Conservation (phyloP, 192 early-diverging fungal species). For the Entomortierella beljakovae region DNA sequence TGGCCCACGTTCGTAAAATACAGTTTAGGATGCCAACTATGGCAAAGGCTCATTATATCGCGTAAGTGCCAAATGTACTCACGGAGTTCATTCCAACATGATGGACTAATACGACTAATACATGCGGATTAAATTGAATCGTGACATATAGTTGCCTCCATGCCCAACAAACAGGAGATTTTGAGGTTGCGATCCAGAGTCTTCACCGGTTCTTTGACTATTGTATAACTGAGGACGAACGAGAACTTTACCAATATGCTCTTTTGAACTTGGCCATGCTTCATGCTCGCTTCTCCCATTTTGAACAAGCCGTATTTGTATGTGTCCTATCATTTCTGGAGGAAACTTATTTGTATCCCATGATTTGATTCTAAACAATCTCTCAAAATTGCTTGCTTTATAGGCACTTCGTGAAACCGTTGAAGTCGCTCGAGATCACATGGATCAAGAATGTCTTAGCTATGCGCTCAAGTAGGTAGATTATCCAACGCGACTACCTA, state of each 20-base stretch:
- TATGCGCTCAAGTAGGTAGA: slow-evolving; percentile 59
- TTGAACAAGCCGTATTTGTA: slow-evolving; percentile 55
- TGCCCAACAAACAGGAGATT: slow-evolving; percentile 52
- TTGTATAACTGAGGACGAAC: slow-evolving; percentile 38
- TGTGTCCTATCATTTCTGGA: not conserved
- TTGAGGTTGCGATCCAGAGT: slow-evolving; percentile 54
- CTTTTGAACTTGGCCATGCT: slow-evolving; percentile 57
- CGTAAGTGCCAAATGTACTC: slow-evolving; percentile 17
- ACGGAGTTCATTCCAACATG: not conserved
- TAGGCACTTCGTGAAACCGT: slow-evolving; percentile 58
- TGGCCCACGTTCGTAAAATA: slow-evolving; percentile 41
- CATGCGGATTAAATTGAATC: slow-evolving; percentile 13
- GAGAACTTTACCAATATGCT: slow-evolving; percentile 56
- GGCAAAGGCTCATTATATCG: slow-evolving; percentile 53
- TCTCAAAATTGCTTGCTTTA: not conserved
- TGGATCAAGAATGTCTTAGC: slow-evolving; percentile 57
- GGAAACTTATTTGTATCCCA: not conserved
- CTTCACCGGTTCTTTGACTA: slow-evolving; percentile 58
- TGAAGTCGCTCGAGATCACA: slow-evolving; percentile 54
- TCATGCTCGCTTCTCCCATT: slow-evolving; percentile 57
- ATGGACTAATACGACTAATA: not conserved
- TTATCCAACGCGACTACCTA: not conserved
- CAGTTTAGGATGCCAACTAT: slow-evolving; percentile 52
- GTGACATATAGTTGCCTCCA: slow-evolving; percentile 51
- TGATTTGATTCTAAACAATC: not conserved